These are phyloP conservation scores for Kluyveromyces sp. DNA, from an alignment of 1,139 yeast genomes.

Conservation along the genomic window DNA sequence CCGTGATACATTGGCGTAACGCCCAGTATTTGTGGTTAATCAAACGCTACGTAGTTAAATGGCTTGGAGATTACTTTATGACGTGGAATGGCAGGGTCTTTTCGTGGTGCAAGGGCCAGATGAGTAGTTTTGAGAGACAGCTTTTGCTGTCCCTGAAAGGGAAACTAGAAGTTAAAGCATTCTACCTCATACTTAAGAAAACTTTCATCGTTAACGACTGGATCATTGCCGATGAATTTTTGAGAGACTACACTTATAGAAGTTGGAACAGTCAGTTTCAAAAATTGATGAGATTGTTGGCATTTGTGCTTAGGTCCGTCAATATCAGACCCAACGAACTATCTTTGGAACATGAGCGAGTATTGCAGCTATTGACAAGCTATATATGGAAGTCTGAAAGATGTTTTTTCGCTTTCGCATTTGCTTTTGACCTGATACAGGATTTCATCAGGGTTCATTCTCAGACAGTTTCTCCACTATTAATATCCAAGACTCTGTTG, in stretches of 20 bases:
- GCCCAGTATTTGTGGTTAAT: slow-evolving; percentile 3
- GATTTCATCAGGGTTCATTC: not conserved
- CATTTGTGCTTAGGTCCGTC: slow-evolving; percentile 19
- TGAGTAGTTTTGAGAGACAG: slow-evolving; percentile 7
- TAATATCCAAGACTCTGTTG: slow-evolving; percentile 1
- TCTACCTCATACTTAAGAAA: slow-evolving; percentile 13
- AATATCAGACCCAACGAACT: not conserved
- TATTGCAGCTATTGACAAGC: not conserved
- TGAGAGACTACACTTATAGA: slow-evolving; percentile 9
- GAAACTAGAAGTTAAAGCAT: slow-evolving; percentile 11
- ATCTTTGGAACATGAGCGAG: not conserved
- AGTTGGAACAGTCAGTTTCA: slow-evolving; percentile 25
- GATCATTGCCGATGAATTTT: slow-evolving; percentile 8
- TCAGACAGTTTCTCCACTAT: not conserved
- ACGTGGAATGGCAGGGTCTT: not conserved
- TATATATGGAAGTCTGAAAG: slow-evolving; percentile 7
- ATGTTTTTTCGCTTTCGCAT: slow-evolving; percentile 4
- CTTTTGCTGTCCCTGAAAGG: slow-evolving; percentile 15
- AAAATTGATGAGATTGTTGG: slow-evolving; percentile 21
- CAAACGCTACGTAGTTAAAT: not conserved
- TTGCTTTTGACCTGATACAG: slow-evolving; percentile 6
- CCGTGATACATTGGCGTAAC: slow-evolving; percentile 3
- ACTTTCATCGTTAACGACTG: slow-evolving; percentile 23
- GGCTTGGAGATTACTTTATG: slow-evolving; percentile 1
- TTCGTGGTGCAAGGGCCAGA: not conserved